Conservation (phyloP, 768 basidiomycete genomes). For the Podaxis mareebaensis region DNA sequence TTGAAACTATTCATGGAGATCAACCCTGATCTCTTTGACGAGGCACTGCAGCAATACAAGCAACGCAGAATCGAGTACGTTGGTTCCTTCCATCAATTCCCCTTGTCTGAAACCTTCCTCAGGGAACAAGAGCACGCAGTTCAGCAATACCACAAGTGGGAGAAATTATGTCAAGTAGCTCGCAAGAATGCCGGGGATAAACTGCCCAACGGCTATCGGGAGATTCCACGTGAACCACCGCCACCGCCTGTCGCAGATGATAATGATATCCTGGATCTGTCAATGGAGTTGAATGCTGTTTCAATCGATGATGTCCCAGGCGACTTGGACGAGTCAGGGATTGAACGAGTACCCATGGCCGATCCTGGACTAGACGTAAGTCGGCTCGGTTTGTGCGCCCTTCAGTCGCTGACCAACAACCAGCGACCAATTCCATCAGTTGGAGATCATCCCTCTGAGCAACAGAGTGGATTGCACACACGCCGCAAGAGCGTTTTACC, state of each 20-base stretch:
- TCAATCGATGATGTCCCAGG: conserved; percentile 74
- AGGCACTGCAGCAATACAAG: conserved; percentile 91
- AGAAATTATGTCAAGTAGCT: conserved; percentile 78
- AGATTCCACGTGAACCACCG: conserved; percentile 72
- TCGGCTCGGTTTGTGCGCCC: conserved; percentile 20
- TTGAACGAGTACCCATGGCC: conserved; percentile 90
- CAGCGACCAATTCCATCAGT: conserved; percentile 16
- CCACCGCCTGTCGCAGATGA: conserved; percentile 80
- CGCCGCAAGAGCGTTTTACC: conserved; percentile 95
- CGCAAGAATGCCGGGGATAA: conserved; percentile 67
- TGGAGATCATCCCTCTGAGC: conserved; percentile 46
- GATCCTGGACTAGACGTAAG: conserved; percentile 87
- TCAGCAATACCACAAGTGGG: conserved; percentile 87
- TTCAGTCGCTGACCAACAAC: not conserved
- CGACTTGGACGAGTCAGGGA: conserved; percentile 76
- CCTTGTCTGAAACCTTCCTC: conserved; percentile 12
- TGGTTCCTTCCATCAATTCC: not conserved
- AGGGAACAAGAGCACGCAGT: conserved; percentile 91
- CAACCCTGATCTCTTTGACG: conserved; percentile 94
- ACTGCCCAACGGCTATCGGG: conserved; percentile 69
- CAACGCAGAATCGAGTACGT: conserved; percentile 83
- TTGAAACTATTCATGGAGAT: conserved; percentile 99
- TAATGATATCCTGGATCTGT: conserved; percentile 82
- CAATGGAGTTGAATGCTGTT: conserved; percentile 85
- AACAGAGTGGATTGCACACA: conserved; percentile 71